Evolutionary conservation across 345 rosid genomes (phyloP).

Genomic region (Lagerstroemia speciosa): DNA sequence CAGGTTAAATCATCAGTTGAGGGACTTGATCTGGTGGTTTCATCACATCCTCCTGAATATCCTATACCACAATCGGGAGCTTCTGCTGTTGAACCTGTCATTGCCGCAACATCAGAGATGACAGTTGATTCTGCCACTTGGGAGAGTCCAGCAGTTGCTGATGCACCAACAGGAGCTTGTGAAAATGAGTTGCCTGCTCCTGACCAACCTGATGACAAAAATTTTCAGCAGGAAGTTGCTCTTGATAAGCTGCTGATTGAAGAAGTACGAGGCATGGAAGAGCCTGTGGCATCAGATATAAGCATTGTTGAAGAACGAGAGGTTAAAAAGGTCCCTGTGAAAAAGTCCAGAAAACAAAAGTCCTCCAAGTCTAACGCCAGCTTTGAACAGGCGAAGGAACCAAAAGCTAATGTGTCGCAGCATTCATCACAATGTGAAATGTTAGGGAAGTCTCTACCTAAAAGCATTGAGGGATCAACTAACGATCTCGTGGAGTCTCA

Average conservation of each 20-base stretch:
- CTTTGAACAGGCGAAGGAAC: conserved; percentile 47
- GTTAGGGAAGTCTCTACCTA: conserved; percentile 17
- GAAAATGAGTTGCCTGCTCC: conserved; percentile 22
- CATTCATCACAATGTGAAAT: conserved; percentile 37
- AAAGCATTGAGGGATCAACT: conserved; percentile 21
- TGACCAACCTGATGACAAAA: conserved; percentile 13
- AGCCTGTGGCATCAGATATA: conserved; percentile 24
- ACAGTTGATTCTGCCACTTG: conserved; percentile 12
- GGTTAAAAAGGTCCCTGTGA: conserved; percentile 55
- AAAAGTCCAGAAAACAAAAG: conserved; percentile 81
- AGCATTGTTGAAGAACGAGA: conserved; percentile 49
- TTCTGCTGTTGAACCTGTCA: conserved; percentile 20
- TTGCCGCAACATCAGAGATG: conserved; percentile 9
- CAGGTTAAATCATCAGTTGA: conserved; percentile 21
- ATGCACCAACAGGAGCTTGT: conserved; percentile 17
- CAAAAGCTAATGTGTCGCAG: conserved; percentile 30
- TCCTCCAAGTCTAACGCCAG: conserved; percentile 35
- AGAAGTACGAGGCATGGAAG: conserved; percentile 27
- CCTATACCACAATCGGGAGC: conserved; percentile 19
- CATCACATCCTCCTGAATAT: conserved; percentile 20
- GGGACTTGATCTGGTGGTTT: conserved; percentile 21
- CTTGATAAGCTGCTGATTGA: conserved; percentile 20
- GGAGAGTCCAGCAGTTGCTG: conserved; percentile 10
- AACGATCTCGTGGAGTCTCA: conserved; percentile 29
- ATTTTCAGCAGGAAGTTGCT: conserved; percentile 12